These are phyloP conservation scores for Scutellaria galericulata DNA, from an alignment of 257 asterid genomes.

Conservation along the genomic window DNA sequence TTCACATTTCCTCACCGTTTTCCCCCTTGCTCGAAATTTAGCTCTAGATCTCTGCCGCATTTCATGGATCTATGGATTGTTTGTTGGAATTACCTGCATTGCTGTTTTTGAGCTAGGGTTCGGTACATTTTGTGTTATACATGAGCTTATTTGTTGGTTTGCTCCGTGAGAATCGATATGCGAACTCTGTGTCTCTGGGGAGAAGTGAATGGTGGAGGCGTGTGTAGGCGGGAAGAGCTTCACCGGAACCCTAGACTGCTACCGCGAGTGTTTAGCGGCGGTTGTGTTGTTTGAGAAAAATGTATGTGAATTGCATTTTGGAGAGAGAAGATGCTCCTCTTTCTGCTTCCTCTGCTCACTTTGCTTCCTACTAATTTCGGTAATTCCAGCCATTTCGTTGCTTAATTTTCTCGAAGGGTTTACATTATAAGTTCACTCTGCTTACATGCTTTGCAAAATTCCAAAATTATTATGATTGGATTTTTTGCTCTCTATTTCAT, in stretches of 20 bases:
- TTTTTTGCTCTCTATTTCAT: conserved; percentile 1
- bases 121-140: conserved; percentile 16
- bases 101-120: conserved; percentile 52
- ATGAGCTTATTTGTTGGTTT: conserved; percentile 14
- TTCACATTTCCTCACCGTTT: conserved; percentile 10
- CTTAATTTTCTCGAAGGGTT: not conserved
- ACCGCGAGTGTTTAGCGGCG: conserved; percentile 37
- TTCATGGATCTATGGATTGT: conserved; percentile 52
- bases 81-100: conserved; percentile 51
- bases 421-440: not conserved
- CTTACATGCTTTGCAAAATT: conserved; percentile 21
- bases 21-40: conserved; percentile 7
- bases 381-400: conserved; percentile 32
- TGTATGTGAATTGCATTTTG: conserved; percentile 49
- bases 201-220: conserved; percentile 48
- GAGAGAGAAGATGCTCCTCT: conserved; percentile 73
- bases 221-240: conserved; percentile 45
- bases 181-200: conserved; percentile 36
- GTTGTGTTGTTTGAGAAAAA: conserved; percentile 52
- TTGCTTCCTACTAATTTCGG: conserved; percentile 63
- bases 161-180: conserved; percentile 45
- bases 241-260: conserved; percentile 50
- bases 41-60: conserved; percentile 45
- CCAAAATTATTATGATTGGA: not conserved
- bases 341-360: conserved; percentile 65